Base-by-base conservation (phyloP, 2,329 filamentous ascomycete species). In the Ascochyta clinopodiicola region DNA sequence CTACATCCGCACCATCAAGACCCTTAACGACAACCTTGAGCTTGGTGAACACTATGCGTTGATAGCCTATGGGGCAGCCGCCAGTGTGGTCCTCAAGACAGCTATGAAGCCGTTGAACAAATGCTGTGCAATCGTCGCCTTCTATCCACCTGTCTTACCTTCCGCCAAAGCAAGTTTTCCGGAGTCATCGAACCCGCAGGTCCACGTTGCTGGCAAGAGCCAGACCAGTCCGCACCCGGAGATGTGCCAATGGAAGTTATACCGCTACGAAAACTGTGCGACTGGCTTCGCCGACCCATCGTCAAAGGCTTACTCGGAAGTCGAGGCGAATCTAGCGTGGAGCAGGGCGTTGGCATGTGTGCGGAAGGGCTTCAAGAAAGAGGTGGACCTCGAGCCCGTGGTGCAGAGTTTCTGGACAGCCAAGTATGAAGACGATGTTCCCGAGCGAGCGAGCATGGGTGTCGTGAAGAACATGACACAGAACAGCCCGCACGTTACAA, bases 271-370 rank as follows among this genome's bases (percentile, higher is more conserved):
- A 1, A 65, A 68, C 17, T 73, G 71, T 12, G 56, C 65, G 29
- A 63, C 67, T 0, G 78, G 79, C 0, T 81, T 81, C 51, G 77
- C 79, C 15, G 79, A 81, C 56, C 68, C 68, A 12, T 73, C 72
- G 24, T 63, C 75, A 9, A 68, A 70, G 15, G 64, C 74, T 10
- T 80, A 73, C 54, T 72, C 76, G 34, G 71, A 70, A n/a, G 68
- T 79, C 13, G 74, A 79, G 8, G 75, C 77, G 3, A 70, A 71
- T 7, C 57, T 81, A 29, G 69, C 77, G 2, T 80, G 77, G 75
- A 77, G 71, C n/a, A 69, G 79, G 39, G 76, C 76, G 24, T 57
- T 81, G 29, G 67, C 66, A 5, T 61, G 62, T 12, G 63, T 80
- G 50, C 65, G 64, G 64, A 79, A 64, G 47, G 70, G 60, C 4